These are phyloP conservation scores for Lactarius sanguifluus DNA, from an alignment of 768 basidiomycete species.

Conservation along the genomic window DNA sequence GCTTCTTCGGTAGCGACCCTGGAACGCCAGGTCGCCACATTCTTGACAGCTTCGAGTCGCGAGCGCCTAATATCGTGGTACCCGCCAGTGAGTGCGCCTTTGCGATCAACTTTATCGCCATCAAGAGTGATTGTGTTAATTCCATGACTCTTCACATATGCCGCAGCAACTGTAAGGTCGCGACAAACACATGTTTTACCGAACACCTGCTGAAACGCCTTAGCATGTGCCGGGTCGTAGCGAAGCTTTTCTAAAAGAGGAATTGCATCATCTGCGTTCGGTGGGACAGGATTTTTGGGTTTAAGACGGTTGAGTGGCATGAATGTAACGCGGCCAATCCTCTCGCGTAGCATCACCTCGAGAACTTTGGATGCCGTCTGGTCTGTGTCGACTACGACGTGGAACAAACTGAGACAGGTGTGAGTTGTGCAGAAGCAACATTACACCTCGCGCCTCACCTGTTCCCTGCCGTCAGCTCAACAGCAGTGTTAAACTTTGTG, in stretches of 20 bases:
- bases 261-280: conserved; percentile 74
- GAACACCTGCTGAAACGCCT: conserved; percentile 96
- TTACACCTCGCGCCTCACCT: conserved; percentile 51
- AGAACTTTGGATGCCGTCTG: conserved; percentile 90
- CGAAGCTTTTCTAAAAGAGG: conserved; percentile 81
- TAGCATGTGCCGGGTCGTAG: conserved; percentile 66
- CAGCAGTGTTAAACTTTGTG: conserved; percentile 83
- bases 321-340: conserved; percentile 93
- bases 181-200: conserved; percentile 96
- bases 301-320: conserved; percentile 97
- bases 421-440: neutral
- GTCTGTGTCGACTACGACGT: conserved; percentile 97
- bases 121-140: conserved; percentile 97
- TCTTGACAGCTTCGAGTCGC: conserved; percentile 83
- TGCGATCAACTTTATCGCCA: conserved; percentile 96
- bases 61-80: conserved; percentile 92
- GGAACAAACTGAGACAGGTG: conserved; percentile 70
- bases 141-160: conserved; percentile 91
- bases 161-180: conserved; percentile 87
- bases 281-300: conserved; percentile 63
- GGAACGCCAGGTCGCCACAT: conserved; percentile 69
- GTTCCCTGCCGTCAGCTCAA: conserved; percentile 94
- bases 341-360: conserved; percentile 90
- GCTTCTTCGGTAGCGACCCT: conserved; percentile 67
- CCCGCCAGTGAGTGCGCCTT: conserved; percentile 93